A percentile compares a stretch with the other conserved stretches of the same genome.
Evolutionary conservation across 78 protist genomes (phyloP).

Genomic region (Chrysochromulina tobinii): DNA sequence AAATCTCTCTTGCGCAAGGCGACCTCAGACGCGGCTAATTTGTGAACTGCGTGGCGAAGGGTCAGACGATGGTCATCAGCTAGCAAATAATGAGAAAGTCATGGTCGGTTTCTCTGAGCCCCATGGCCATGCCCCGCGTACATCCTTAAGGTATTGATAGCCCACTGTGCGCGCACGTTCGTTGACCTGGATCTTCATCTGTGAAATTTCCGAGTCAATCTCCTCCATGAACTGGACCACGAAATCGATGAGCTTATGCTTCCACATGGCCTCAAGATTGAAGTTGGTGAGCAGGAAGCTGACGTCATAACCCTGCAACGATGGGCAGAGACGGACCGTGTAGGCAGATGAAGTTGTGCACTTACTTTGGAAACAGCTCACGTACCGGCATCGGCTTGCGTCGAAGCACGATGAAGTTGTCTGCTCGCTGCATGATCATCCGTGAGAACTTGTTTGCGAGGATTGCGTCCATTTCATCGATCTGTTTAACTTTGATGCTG

Average conservation of each 20-base stretch:
- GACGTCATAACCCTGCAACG: slow-evolving; percentile 92
- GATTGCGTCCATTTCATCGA: slow-evolving; percentile 91
- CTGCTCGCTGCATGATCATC: slow-evolving; percentile 96
- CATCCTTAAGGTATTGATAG: neutral
- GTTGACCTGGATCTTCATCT: neutral
- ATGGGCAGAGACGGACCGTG: no score
- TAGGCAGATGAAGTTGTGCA: no score
- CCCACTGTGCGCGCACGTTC: slow-evolving; percentile 9
- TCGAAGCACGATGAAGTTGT: slow-evolving; percentile 90
- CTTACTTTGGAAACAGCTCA: no score
- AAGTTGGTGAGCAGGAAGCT: slow-evolving; percentile 94
- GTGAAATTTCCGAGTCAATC: slow-evolving; percentile 70
- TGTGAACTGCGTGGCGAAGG: no score
- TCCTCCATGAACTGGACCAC: slow-evolving; percentile 95
- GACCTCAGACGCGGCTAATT: no score
- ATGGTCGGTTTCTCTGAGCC: no score
- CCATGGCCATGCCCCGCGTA: no score
- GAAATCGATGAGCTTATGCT: slow-evolving; percentile 96
- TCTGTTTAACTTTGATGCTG: slow-evolving; percentile 83
- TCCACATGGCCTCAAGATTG: slow-evolving; percentile 91
- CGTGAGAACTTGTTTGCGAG: slow-evolving; percentile 87
- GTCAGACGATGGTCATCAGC: no score
- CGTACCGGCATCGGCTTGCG: slow-evolving; percentile 83
- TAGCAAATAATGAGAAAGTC: no score
- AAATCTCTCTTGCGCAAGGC: no score